Conservation (phyloP, 164 flowering plant species). For the Malania oleifera region DNA sequence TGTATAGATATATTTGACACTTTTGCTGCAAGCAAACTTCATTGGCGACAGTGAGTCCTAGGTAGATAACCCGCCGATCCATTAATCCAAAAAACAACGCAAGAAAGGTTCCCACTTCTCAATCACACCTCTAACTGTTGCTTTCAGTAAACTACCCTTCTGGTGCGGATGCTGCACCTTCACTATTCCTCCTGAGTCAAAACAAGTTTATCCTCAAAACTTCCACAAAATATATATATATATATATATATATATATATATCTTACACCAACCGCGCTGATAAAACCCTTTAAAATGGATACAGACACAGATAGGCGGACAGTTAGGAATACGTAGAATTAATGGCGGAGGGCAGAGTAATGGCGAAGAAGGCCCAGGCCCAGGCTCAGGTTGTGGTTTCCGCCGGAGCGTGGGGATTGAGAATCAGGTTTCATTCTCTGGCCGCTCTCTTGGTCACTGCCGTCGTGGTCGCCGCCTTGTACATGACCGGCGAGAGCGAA, state of each 20-base stretch:
- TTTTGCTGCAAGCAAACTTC: too few species aligned
- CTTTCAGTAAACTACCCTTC: neutral
- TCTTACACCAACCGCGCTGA: neutral
- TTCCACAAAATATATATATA: too few species aligned
- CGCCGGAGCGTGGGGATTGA: slow-evolving; percentile 24
- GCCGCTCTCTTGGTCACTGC: slow-evolving; percentile 28
- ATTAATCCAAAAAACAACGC: too few species aligned
- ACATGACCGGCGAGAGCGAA: slow-evolving; percentile 27
- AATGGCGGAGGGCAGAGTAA: neutral
- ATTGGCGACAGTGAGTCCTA: too few species aligned
- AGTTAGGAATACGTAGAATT: neutral
- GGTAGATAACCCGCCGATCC: too few species aligned
- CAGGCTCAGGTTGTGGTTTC: neutral
- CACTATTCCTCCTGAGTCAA: neutral
- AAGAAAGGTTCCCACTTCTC: neutral
- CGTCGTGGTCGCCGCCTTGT: slow-evolving; percentile 30
- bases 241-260: too few species aligned
- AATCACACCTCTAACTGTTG: neutral
- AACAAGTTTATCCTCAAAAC: too few species aligned
- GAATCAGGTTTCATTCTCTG: slow-evolving; percentile 36
- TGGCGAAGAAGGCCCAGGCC: neutral
- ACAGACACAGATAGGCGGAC: neutral
- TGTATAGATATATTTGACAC: too few species aligned
- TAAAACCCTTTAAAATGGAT: neutral
- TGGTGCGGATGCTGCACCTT: neutral